A percentile compares a stretch with the other conserved stretches of the same genome.
phyloP scores from a whole-genome alignment of 1,284 basidiomycete genomes.

The Xerocomus minutiporus region DNA sequence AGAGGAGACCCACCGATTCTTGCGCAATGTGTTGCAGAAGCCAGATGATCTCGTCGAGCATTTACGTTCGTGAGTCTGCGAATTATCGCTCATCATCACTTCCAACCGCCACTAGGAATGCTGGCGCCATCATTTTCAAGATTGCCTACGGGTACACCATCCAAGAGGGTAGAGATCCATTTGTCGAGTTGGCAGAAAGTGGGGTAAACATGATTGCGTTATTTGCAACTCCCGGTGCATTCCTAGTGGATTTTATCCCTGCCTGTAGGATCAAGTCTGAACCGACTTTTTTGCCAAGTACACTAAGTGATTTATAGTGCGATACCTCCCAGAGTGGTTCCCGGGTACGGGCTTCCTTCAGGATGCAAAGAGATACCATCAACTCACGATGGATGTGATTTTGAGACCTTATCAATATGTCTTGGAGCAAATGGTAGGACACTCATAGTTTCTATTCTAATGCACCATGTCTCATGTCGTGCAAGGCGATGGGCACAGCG shows the following conservation, averaged over 20 bases:
- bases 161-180: slow-evolving; percentile 24
- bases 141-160: slow-evolving; percentile 23
- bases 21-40: slow-evolving; percentile 19
- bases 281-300: not conserved
- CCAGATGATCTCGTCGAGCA: slow-evolving; percentile 16
- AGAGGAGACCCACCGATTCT: slow-evolving; percentile 22
- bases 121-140: slow-evolving; percentile 16
- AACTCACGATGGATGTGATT: slow-evolving; percentile 30
- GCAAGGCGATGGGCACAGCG: slow-evolving; percentile 37
- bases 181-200: slow-evolving; percentile 26
- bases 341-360: slow-evolving; percentile 45
- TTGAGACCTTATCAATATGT: slow-evolving; percentile 38
- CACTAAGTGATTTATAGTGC: slow-evolving; percentile 27
- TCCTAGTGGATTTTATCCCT: slow-evolving; percentile 31
- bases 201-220: slow-evolving; percentile 3
- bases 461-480: not conserved
- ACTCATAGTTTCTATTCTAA: not conserved
- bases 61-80: slow-evolving; percentile 13
- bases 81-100: not conserved
- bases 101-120: slow-evolving; percentile 5
- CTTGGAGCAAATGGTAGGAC: slow-evolving; percentile 38
- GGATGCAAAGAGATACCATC: slow-evolving; percentile 36
- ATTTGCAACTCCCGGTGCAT: slow-evolving; percentile 19
- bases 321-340: slow-evolving; percentile 45
- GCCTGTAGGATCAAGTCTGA: slow-evolving; percentile 5